These are phyloP conservation scores for Chlamydomonas schloesseri DNA, from an alignment of 139 green algal species.

Conservation along the genomic window DNA sequence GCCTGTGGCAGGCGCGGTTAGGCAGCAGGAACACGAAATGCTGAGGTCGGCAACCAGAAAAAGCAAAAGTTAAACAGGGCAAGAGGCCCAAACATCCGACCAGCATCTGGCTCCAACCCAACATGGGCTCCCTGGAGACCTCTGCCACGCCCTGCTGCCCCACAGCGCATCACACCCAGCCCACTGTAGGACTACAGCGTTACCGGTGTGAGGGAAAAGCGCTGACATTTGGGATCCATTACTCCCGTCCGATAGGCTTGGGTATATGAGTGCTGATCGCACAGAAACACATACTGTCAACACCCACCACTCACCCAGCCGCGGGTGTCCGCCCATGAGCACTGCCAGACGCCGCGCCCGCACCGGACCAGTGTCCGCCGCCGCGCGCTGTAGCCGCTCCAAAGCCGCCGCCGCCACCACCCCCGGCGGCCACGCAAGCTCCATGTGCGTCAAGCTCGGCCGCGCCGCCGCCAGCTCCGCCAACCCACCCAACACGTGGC, in stretches of 20 bases:
- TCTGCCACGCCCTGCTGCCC: no score
- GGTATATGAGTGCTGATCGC: neutral
- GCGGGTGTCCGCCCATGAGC: slow-evolving; percentile 14
- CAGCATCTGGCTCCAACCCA: no score
- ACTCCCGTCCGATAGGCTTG: no score
- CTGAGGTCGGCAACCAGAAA: no score
- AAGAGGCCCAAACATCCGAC: no score
- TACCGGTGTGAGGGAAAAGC: no score
- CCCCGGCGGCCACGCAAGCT: neutral
- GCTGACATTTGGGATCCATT: no score
- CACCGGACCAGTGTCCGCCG: neutral
- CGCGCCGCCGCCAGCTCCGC: slow-evolving; percentile 3
- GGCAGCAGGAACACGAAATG: neutral
- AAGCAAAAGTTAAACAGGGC: neutral
- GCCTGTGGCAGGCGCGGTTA: neutral
- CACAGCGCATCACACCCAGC: no score
- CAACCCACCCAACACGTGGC: slow-evolving; percentile 1
- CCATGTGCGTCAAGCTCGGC: neutral
- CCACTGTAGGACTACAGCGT: no score
- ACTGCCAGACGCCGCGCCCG: slow-evolving; percentile 14
- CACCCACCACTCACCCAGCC: neutral
- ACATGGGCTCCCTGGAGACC: no score
- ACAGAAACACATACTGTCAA: neutral
- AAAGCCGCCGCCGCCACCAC: neutral
- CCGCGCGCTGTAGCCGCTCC: slow-evolving; percentile 17